Conservation (phyloP, 192 early-diverging fungal species). For the Coemansia sp. region DNA sequence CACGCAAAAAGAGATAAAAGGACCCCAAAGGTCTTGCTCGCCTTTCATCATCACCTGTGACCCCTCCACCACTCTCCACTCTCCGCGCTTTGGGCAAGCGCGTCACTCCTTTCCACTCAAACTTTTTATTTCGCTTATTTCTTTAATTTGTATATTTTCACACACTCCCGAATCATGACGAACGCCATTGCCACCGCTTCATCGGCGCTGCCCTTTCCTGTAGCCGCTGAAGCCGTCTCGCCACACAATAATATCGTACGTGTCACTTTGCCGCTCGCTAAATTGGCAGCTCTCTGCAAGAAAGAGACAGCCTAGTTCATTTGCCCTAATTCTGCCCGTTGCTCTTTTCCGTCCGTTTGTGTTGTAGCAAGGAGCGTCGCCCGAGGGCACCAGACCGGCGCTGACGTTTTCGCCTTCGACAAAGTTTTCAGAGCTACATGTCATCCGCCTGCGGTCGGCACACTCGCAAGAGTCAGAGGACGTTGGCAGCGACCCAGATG, state of each 20-base stretch:
- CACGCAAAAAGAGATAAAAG: background rate
- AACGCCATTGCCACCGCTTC: conserved; percentile 33
- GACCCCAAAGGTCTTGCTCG: background rate
- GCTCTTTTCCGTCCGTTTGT: background rate
- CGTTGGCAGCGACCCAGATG: conserved; percentile 41
- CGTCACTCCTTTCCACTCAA: background rate
- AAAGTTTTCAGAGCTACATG: conserved; percentile 23
- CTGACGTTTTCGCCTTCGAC: conserved; percentile 48
- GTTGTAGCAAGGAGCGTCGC: conserved; percentile 15
- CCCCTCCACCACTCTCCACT: too few relatives aligned
- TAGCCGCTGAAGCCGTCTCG: conserved; percentile 4
- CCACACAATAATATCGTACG: conserved; percentile 24
- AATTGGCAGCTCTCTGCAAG: background rate
- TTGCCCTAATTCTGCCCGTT: background rate
- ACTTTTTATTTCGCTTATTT: conserved; percentile 1
- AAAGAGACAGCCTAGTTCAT: background rate
- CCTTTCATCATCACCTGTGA: background rate
- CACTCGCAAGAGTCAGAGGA: conserved; percentile 39
- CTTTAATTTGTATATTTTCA: conserved; percentile 8
- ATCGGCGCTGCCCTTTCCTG: conserved; percentile 41
- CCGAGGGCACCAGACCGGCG: conserved; percentile 15
- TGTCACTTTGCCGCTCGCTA: background rate
- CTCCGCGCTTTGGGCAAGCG: too few relatives aligned
- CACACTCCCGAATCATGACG: background rate
- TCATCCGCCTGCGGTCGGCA: conserved; percentile 1